Evolutionary conservation across 176 grass and related monocot genomes (phyloP).

Genomic region (Triticum aestivum): DNA sequence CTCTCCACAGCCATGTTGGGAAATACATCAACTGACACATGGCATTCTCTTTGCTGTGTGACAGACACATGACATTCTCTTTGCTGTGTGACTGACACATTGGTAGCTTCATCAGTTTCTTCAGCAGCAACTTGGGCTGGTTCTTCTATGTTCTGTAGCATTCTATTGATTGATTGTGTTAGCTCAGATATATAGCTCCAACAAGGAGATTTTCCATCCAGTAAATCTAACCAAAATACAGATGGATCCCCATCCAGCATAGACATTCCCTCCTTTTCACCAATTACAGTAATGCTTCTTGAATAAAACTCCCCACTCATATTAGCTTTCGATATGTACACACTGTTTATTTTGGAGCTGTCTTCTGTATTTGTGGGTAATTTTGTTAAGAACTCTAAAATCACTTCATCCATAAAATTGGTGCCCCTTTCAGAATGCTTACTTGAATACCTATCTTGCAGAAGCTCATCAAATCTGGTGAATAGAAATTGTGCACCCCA

Average conservation of each 20-base stretch:
- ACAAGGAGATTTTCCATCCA: slow-evolving; percentile 41
- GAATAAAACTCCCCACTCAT: slow-evolving; percentile 68
- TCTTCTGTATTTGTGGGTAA: slow-evolving; percentile 32
- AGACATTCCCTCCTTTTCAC: slow-evolving; percentile 52
- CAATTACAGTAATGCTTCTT: slow-evolving; percentile 53
- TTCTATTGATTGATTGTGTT: slow-evolving; percentile 36
- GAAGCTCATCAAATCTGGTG: slow-evolving; percentile 45
- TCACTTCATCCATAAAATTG: slow-evolving; percentile 38
- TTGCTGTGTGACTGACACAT: neutral
- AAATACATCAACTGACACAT: neutral
- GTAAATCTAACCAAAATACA: slow-evolving; percentile 68
- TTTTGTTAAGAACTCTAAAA: slow-evolving; percentile 49
- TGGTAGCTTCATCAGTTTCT: slow-evolving; percentile 42
- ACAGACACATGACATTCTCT: neutral
- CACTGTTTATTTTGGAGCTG: neutral
- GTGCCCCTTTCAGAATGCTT: slow-evolving; percentile 25
- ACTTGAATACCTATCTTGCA: slow-evolving; percentile 32
- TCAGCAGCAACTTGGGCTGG: slow-evolving; percentile 2
- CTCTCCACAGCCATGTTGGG: neutral
- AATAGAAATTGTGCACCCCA: slow-evolving; percentile 73
- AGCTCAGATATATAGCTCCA: slow-evolving; percentile 44
- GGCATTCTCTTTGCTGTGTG: neutral
- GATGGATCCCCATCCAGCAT: slow-evolving; percentile 58
- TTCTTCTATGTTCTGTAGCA: slow-evolving; percentile 36
- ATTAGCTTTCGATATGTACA: slow-evolving; percentile 38